Percentiles rank a stretch among this genome's conserved stretches.
phyloP scores from a whole-genome alignment of 108 stramenopile genomes.

The Skeletonema potamos region DNA sequence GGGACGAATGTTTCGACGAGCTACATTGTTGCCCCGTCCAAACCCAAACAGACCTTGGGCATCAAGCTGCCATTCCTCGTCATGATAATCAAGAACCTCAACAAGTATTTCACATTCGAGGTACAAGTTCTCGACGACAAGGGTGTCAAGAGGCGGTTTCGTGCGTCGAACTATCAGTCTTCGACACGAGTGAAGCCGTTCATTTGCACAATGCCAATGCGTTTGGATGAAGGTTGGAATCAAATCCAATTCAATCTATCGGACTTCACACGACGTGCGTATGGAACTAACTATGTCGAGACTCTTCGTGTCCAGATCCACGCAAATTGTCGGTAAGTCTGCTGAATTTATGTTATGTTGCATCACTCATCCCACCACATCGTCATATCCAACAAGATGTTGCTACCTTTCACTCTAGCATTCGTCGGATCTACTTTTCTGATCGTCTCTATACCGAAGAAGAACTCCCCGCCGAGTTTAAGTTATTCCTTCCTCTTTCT shows the following conservation, averaged over 20 bases:
- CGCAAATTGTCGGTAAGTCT: slow-evolving; percentile 78
- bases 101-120: slow-evolving; percentile 96
- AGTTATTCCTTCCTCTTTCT: slow-evolving; percentile 37
- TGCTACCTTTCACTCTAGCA: neutral
- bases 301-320: slow-evolving; percentile 93
- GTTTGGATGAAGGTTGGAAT: slow-evolving; percentile 94
- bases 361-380: neutral
- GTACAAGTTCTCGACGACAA: slow-evolving; percentile 94
- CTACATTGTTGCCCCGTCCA: slow-evolving; percentile 89
- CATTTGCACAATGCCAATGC: slow-evolving; percentile 96
- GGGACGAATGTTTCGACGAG: slow-evolving; percentile 92
- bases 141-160: slow-evolving; percentile 83
- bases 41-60: slow-evolving; percentile 82
- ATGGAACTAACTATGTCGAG: slow-evolving; percentile 94
- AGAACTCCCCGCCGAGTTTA: slow-evolving; percentile 92
- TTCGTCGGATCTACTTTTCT: slow-evolving; percentile 91
- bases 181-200: slow-evolving; percentile 92
- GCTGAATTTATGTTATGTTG: neutral
- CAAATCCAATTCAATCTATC: slow-evolving; percentile 93
- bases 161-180: slow-evolving; percentile 91
- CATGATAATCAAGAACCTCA: slow-evolving; percentile 94
- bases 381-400: neutral
- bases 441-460: slow-evolving; percentile 90
- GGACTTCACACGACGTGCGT: slow-evolving; percentile 92
- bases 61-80: slow-evolving; percentile 93